Evolutionary conservation across 495 filamentous ascomycete species (phyloP), one percentile per base, ranked within the genome.

Genomic region (Hyaloscypha variabilis): DNA sequence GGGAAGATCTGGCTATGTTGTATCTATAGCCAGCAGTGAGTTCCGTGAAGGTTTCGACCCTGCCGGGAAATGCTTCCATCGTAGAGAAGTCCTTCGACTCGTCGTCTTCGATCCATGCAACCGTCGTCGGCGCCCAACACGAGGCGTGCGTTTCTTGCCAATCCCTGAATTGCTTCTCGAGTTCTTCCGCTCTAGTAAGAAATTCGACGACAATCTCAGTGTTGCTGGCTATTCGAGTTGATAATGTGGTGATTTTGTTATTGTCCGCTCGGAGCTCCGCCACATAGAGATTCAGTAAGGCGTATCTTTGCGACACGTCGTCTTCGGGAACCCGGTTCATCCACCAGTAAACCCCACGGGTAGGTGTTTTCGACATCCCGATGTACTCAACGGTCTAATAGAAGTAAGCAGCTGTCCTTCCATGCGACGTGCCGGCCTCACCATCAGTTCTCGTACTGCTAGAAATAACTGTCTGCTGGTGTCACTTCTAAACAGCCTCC

Each of bases 81-180:
- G 23, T 51, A n/a, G 49, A 8, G n/a, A 51, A 25, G n/a, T 51
- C 49, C 23, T 8, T 34, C 31, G 49, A 6, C 6, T 21, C 23
- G 8, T 51, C 49, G 49, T 51, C n/a, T 8, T 51, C 49, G 23
- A 51, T 3, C 49, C 49, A 51, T 8, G 49, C 49, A 19, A 51
- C 49, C 23, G 49, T 25, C 17, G 49, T 51, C 11, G 49, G 49
- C 17, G 6, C 49, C 49, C 49, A 51, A 51, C 19, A 51, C 19
- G 49, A 51, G 49, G 49, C 19, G 11, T 21, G 49, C 8, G 1
- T 21, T 21, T 51, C 23, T n/a, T 51, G 23, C 49, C 49, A 51
- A 21, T 51, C 49, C 49, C 49, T n/a, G n/a, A 14, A 51, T 51
- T 51, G 49, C 49, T 51, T 51, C 49, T 51, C 49, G 23, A 51